Percentiles rank a stretch among this genome's conserved stretches.
These are phyloP conservation scores for Cadophora sp. DNA, from an alignment of 2,329 filamentous ascomycete species.

Conservation along the genomic window DNA sequence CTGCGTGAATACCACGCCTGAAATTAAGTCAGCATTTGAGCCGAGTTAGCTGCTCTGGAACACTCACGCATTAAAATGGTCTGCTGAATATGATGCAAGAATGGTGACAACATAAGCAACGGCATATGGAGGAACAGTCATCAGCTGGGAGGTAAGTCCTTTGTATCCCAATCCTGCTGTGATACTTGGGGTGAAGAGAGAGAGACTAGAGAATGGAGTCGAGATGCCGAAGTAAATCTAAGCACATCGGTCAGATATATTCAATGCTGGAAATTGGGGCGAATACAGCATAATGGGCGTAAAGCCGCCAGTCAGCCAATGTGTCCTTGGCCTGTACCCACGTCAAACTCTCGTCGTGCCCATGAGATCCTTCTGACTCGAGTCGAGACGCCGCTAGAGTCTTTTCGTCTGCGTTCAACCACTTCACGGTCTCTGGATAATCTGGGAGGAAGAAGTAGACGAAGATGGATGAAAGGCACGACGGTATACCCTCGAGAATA, in stretches of 20 bases:
- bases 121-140: constrained; percentile 71
- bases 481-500: constrained; percentile 43
- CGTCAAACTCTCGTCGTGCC: constrained; percentile 52
- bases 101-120: constrained; percentile 60
- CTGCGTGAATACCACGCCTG: constrained; percentile 57
- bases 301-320: constrained; percentile 57
- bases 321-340: constrained; percentile 55
- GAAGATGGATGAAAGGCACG: constrained; percentile 55
- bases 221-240: constrained; percentile 59
- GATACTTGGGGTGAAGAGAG: constrained; percentile 68
- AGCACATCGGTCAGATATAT: background rate
- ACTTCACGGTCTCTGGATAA: constrained; percentile 55
- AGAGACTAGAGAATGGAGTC: constrained; percentile 64
- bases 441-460: constrained; percentile 56
- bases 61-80: constrained; percentile 60
- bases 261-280: background rate
- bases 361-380: constrained; percentile 51
- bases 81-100: constrained; percentile 64
- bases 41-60: background rate
- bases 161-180: constrained; percentile 62
- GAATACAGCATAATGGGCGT: constrained; percentile 58
- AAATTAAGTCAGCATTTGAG: background rate
- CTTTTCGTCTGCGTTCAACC: constrained; percentile 54
- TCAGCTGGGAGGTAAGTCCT: constrained; percentile 66
- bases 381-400: constrained; percentile 51